Base-by-base conservation (phyloP, 2,329 filamentous ascomycete genomes). In the Colletotrichum incanum region DNA sequence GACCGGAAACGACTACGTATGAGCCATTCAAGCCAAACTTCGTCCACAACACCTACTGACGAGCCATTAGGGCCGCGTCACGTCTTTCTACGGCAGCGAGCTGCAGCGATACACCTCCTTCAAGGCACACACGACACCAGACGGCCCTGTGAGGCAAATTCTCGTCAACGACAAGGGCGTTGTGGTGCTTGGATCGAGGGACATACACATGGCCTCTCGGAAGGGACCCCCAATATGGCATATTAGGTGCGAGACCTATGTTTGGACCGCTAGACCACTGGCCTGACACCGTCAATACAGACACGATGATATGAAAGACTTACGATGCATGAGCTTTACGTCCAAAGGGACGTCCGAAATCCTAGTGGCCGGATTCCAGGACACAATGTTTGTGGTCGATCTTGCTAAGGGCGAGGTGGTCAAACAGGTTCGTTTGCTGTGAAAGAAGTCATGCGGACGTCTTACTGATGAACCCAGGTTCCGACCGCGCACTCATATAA, bases 261-360 rank as follows among this genome's bases (percentile, higher is more conserved):
- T 50, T 50, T 37, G 3, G 34, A 31, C 37, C 39, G 34, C n/a
- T 34, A 12, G 14, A 52, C 43, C 23, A 71, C 77, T 73, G 18
- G 18, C 60, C 60, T 60, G 26, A 69, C 60, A 50, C 34, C 26
- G 39, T 31, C 34, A 52, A 41, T 18, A 55, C 34, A 93, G 92
- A 75, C 88, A 91, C 78, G 86, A 91, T 37, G 92, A 93, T 67
- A 97, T 98, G 92, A 91, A 89, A 74, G 94, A 98, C 79, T 85
- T 99, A 75, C 91, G 91, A 76, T 98, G 96, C 82, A 98, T 98
- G 95, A 96, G 93, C 80, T 98, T 97, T 80, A 97, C 94, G 1
- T 95, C 94, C 37, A 95, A 95, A 78, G 93, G 93, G 11, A 94
- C 93, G 34, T 89, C 90, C 18, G 93, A 97, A 78, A 92, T 99